Base-by-base conservation (phyloP, 495 filamentous ascomycete species). In the Tuber aestivum region DNA sequence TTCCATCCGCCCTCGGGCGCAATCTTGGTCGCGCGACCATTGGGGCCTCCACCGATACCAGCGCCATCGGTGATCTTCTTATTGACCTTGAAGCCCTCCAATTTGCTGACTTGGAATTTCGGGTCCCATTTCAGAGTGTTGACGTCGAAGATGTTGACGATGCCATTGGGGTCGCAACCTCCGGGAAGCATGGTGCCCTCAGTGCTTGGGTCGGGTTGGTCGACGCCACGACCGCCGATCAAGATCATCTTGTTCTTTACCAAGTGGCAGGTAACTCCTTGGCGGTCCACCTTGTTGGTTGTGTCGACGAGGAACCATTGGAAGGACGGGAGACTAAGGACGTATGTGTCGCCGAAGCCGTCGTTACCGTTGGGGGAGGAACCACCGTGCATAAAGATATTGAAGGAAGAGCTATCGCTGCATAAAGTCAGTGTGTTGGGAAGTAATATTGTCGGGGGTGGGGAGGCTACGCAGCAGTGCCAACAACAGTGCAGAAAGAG, bases 371-470 rank as follows among this genome's bases (percentile, higher is more conserved):
- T n/a, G 6, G 32, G 21, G 23, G n/a, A 44, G 20, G 4, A 20
- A 8, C 77, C 77, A n/a, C 77, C 77, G 69, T 79, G 76, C 42
- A 79, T 70, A 27, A 78, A 78, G 45, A 79, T 41, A 41, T 41
- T 79, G 65, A 78, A 76, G 1, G 77, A 79, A n/a, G 77, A 79
- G 32, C 72, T 71, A 41, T 79, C 77, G 48, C 23, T 61, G 50
- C 23, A 61, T 61, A 12, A 27, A 61, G 50, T 61, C n/a, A 61
- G 50, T 27, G n/a, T 3, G 3, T 61, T 9, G n/a, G 50, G 48
- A 23, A 10, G n/a, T 72, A 32, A 32, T 4, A 27, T 27, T 6
- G 14, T 40, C 8, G 41, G 69, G 37, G 23, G 7, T 18, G 71
- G 41, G 41, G 35, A 41, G 23, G 41, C 9, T 44, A 72, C 71